Evolutionary conservation across 108 stramenopile species (phyloP), one percentile per base, ranked within the genome.

Genomic region (Nitzschia inconspicua): DNA sequence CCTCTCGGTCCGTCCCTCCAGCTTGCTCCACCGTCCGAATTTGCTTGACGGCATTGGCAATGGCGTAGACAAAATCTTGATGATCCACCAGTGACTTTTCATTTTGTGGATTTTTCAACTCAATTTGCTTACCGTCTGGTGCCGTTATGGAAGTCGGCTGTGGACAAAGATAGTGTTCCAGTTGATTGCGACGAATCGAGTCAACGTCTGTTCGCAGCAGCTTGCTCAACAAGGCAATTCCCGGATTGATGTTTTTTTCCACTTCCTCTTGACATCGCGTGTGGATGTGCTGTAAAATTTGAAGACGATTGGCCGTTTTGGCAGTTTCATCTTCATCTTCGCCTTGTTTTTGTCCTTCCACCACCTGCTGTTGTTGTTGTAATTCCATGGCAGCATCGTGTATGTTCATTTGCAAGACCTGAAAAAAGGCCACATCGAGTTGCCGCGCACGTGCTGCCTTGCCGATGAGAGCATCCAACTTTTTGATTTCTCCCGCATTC

Each of bases 261-360:
- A 92, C 72, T 50, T 92, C 91, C 60, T 92, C 91, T 41, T 92
- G 91, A 48, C 91, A 92, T 1, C 91, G 75, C 2, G 91, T 92
- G 57, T 92, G 88, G 14, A 92, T 77, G 46, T 92, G 91, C 57
- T 85, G 84, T 11, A 92, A 64, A 44, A 92, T 85, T 40, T 85
- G 82, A 31, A 75, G 57, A 24, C 91, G 60, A 57, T 68, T 81
- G 11, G 83, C 82, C 37, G 50, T 48, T n/a, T n/a, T n/a, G 0
- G 23, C 51, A 30, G 31, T 51, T 16, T 67, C 63, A 14, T 53
- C 56, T 11, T 3, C 22, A 19, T 20, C 46, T 0, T 31, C 25
- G 25, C 64, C 28, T 39, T 39, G 14, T 14, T 14, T 14, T 39
- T 39, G 14, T 39, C 48, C 70, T 37, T 67, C 77, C 44, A 57